A percentile compares a stretch with the other conserved stretches of the same genome.
Evolutionary conservation across 192 early-diverging fungal species (phyloP).

Genomic region (Coemansia sp.): DNA sequence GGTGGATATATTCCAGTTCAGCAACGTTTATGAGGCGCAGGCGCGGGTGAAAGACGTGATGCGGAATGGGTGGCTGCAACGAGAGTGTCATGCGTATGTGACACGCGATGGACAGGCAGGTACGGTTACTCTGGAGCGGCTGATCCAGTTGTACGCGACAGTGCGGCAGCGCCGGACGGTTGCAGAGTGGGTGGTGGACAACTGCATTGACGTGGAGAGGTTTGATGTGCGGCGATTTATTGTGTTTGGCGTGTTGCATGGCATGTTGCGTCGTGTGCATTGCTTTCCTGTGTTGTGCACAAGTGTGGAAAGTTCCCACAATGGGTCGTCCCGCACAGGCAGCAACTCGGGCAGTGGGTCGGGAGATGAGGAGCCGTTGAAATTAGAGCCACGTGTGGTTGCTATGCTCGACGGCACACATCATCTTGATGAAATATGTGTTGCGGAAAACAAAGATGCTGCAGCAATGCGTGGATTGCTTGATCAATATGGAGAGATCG

Average conservation of each 20-base stretch:
- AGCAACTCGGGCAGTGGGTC: constrained; percentile 2
- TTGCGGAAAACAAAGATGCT: constrained; percentile 21
- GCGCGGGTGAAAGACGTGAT: constrained; percentile 57
- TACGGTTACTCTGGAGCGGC: constrained; percentile 62
- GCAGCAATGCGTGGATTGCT: constrained; percentile 20
- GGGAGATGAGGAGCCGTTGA: not conserved
- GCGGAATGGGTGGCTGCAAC: constrained; percentile 62
- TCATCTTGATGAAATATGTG: constrained; percentile 50
- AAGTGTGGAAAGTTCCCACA: not conserved
- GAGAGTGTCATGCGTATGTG: constrained; percentile 79
- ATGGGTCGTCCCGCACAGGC: not conserved
- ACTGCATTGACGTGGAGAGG: constrained; percentile 62
- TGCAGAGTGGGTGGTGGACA: constrained; percentile 83
- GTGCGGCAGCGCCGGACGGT: constrained; percentile 77
- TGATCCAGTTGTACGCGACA: constrained; percentile 78
- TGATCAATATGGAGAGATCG: constrained; percentile 27
- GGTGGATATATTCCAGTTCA: constrained; percentile 94
- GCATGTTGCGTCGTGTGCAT: constrained; percentile 82
- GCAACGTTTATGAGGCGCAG: constrained; percentile 75
- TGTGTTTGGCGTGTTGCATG: constrained; percentile 85
- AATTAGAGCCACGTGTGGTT: constrained; percentile 2
- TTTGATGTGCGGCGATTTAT: constrained; percentile 89
- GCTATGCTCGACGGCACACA: constrained; percentile 46
- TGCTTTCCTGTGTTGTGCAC: constrained; percentile 73
- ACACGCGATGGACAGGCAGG: constrained; percentile 43